Evolutionary conservation across 1,284 basidiomycete species (phyloP), one percentile per base, ranked within the genome.

Genomic region (Ustilago vetiveriae): DNA sequence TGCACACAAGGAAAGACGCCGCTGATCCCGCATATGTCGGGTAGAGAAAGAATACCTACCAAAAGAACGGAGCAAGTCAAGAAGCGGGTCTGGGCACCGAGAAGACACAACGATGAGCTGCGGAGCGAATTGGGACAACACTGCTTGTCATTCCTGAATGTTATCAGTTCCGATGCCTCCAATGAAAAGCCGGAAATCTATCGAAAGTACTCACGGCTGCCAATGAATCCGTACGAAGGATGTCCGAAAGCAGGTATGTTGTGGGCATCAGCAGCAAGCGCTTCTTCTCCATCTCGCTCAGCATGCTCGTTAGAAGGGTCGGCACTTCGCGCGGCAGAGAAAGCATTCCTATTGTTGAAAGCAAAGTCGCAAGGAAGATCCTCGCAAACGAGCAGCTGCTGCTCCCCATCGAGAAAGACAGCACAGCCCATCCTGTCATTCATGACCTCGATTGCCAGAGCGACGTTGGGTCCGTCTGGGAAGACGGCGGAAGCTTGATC

Each of bases 351-450:
- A 37, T 42, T 40, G 23, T 45, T 14, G 27, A 57, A 56, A 26
- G 53, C 54, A 30, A 58, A 58, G 23, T 51, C 51, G 32, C 50
- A 63, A 9, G 59, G 43, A 24, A 55, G 51, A 42, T 69, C 66
- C 33, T 69, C 66, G 54, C 66, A 69, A n/a, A 69, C 51, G 3
- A 69, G 36, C 13, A 69, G 43, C 44, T 63, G 57, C 17, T 59
- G 66, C 23, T 64, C 66, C 16, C 54, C 55, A 8, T 58, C 55
- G 2, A 46, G 30, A 36, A 51, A 69, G 22, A 69, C 66, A 3
- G 59, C 59, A 19, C 55, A 59, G 4, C 59, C 66, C 16, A 63
- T 23, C 4, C 43, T 38, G 24, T 55, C 59, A 17, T 58, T 32
- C 4, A 54, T 42, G 16, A 53, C 51, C 17, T 69, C 59, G 38